Evolutionary conservation across 257 asterid genomes (phyloP), one percentile per base, ranked within the genome.

Genomic region (Petunia axillaris): DNA sequence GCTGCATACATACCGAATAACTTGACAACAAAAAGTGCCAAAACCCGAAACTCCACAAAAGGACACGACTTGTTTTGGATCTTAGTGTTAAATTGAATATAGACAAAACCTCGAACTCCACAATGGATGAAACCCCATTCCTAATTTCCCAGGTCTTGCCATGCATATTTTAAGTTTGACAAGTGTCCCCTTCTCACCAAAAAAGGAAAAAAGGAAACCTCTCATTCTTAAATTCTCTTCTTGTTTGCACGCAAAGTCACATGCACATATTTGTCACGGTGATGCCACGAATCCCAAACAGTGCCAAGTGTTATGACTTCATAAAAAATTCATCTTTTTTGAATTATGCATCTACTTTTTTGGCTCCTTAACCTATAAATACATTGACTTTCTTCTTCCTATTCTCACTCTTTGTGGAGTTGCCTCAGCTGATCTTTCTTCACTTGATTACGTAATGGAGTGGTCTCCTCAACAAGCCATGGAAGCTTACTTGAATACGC

Each of bases 401-500:
- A 64, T 35, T 25, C 46, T 35, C 46, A 64, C 46, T 16, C 40
- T 16, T 25, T 16, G 14, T 54, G 8, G 40, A 63, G 36, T 4
- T 16, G 44, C 40, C 41, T 64, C 8, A 68, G 2, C 36, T 16
- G 73, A 15, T 16, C 36, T 46, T 48, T 60, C 62, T 77, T 44
- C 43, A 7, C 44, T 58, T 14, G 13, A 1, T 48, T 52, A 53
- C 73, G 57, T 54, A 64, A 81, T 76, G 79, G 78, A 66, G 75
- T 82, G 85, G 85, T 82, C 81, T 66, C 79, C 85, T 60, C 75
- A 66, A 57, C 79, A 57, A 7, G 85, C 85, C 79, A 82, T 82
- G 81, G 58, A 77, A 41, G 85, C 85, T 76, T 82, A 76, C 60
- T 25, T 76, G 78, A 57, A 76, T 58, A 76, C 81, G 3, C 35